Conservation (phyloP, 1,284 basidiomycete species). For the Golubevia pallescens region DNA sequence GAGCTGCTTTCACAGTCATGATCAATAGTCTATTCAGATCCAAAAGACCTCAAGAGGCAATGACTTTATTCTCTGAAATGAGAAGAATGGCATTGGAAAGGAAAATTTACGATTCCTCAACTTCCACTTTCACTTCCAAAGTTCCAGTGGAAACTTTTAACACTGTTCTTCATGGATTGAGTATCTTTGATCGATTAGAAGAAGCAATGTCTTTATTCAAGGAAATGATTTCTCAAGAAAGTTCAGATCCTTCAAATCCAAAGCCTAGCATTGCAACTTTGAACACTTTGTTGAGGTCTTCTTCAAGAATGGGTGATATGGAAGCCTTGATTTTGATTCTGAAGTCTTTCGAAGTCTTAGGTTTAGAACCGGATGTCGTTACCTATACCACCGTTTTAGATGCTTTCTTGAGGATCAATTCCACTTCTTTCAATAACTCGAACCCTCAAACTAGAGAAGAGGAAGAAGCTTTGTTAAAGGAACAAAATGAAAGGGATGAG, state of each 20-base stretch:
- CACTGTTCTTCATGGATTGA: constrained; percentile 38
- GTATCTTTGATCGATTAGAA: constrained; percentile 8
- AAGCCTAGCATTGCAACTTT: constrained; percentile 42
- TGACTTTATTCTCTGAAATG: constrained; percentile 29
- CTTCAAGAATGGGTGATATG: constrained; percentile 27
- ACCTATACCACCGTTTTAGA: constrained; percentile 53
- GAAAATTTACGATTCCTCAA: no score
- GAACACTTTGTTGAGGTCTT: constrained; percentile 41
- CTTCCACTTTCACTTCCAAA: no score
- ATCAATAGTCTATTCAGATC: constrained; percentile 31
- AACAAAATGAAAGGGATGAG: constrained; percentile 22
- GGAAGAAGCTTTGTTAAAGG: not conserved
- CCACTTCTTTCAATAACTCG: no score
- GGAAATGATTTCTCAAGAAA: constrained; percentile 22
- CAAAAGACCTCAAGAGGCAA: constrained; percentile 19
- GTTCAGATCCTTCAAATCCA: constrained; percentile 13
- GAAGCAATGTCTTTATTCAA: constrained; percentile 26
- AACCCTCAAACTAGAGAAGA: no score
- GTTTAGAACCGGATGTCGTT: constrained; percentile 39
- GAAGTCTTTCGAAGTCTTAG: constrained; percentile 21
- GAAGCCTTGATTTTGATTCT: constrained; percentile 22
- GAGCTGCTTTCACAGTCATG: constrained; percentile 46
- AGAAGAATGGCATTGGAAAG: constrained; percentile 8
- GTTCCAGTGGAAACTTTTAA: constrained; percentile 41
- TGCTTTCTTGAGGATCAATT: constrained; percentile 24